phyloP scores from a whole-genome alignment of 202 grass and related monocot genomes.

The Bolboschoenoplectus hybrid region DNA sequence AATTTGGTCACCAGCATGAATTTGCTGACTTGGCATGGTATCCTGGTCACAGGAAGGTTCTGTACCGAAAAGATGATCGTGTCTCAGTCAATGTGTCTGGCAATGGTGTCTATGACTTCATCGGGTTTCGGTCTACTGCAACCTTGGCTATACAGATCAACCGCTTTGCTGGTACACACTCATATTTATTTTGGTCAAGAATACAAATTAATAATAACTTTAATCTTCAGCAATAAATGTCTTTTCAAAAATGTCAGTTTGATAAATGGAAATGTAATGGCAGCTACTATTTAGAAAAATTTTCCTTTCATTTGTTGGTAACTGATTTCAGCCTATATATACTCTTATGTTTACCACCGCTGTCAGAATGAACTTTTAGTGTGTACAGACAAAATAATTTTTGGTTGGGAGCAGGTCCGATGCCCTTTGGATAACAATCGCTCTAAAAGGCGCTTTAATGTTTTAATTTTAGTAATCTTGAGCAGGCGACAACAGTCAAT shows the following conservation, averaged over 20 bases:
- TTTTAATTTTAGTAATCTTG: no score
- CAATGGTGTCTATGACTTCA: conserved; percentile 34
- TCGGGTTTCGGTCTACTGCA: conserved; percentile 33
- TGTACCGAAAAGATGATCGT: conserved; percentile 47
- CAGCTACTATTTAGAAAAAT: not conserved
- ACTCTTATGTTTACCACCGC: not conserved
- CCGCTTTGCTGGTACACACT: conserved; percentile 22
- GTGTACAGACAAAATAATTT: not conserved
- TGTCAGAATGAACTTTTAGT: not conserved
- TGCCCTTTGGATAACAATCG: no score
- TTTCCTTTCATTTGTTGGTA: not conserved
- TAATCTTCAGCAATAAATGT: not conserved
- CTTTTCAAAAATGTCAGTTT: not conserved
- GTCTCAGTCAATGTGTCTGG: conserved; percentile 31
- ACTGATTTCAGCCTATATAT: not conserved
- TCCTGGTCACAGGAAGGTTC: conserved; percentile 40
- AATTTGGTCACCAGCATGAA: conserved; percentile 41
- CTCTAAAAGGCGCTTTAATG: no score
- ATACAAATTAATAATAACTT: not conserved
- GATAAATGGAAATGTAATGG: not conserved
- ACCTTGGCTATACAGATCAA: conserved; percentile 30
- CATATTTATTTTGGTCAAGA: not conserved
- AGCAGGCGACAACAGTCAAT: no score
- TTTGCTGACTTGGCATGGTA: conserved; percentile 50
- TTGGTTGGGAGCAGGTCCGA: no score